Conservation (phyloP, 768 basidiomycete species). For the Tephrocybe sp. region DNA sequence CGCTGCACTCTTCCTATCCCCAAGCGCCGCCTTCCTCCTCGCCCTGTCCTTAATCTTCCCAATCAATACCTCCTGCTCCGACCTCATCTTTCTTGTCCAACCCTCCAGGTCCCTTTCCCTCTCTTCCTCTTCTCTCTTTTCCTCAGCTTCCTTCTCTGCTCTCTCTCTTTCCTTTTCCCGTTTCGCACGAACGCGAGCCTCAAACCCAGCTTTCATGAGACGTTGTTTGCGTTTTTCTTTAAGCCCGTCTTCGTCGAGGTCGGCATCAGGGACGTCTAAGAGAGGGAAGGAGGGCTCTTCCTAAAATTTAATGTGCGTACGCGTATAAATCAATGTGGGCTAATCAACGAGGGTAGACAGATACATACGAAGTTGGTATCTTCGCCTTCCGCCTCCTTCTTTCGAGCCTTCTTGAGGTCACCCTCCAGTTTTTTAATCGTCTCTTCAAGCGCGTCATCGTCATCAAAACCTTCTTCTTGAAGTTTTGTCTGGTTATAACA, state of each 20-base stretch:
- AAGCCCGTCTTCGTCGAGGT: conserved; percentile 84
- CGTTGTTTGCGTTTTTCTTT: conserved; percentile 96
- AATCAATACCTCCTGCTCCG: conserved; percentile 88
- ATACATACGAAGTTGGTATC: conserved; percentile 43
- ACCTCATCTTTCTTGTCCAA: conserved; percentile 73
- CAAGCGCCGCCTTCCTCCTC: conserved; percentile 74
- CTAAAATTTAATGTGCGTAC: conserved; percentile 25
- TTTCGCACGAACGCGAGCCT: conserved; percentile 79
- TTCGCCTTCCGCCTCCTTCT: conserved; percentile 80
- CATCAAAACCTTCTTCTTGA: conserved; percentile 68
- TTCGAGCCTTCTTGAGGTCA: conserved; percentile 71
- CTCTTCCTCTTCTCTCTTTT: conserved; percentile 76
- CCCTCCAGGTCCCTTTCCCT: conserved; percentile 64
- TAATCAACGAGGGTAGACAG: too few species aligned
- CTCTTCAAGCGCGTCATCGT: conserved; percentile 76
- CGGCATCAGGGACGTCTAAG: conserved; percentile 86
- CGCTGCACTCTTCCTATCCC: conserved; percentile 90
- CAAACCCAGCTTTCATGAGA: conserved; percentile 89
- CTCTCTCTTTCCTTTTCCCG: conserved; percentile 87
- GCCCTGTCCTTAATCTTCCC: conserved; percentile 81
- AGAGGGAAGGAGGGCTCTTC: conserved; percentile 89
- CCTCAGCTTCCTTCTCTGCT: conserved; percentile 65
- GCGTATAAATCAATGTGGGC: not conserved
- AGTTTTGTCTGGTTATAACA: conserved; percentile 56
- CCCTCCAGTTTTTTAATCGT: conserved; percentile 83